phyloP scores from a whole-genome alignment of 768 basidiomycete species.

The Suillus clintonianus region DNA sequence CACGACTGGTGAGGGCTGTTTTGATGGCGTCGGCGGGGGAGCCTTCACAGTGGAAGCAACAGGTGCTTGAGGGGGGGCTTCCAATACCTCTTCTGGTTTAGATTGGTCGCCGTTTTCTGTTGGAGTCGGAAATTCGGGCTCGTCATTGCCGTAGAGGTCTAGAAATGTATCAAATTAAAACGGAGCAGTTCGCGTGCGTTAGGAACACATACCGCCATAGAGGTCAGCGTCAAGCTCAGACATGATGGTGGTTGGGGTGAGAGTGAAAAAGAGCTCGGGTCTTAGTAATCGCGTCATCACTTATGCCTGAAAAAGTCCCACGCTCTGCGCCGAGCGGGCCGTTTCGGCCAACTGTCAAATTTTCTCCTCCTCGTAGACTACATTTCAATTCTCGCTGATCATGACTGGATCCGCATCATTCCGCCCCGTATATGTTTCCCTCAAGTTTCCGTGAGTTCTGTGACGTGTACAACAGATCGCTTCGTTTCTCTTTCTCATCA shows the following conservation, averaged over 20 bases:
- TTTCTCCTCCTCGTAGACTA: not conserved
- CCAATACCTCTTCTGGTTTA: slow-evolving; percentile 27
- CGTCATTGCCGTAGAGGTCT: slow-evolving; percentile 69
- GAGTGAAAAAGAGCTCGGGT: slow-evolving; percentile 22
- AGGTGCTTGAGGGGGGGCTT: slow-evolving; percentile 23
- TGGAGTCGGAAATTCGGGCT: slow-evolving; percentile 58
- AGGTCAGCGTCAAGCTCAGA: slow-evolving; percentile 88
- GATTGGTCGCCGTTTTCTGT: slow-evolving; percentile 38
- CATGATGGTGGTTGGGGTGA: slow-evolving; percentile 37
- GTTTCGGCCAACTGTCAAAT: slow-evolving; percentile 1
- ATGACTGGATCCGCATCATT: not conserved
- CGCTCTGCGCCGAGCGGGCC: slow-evolving; percentile 22
- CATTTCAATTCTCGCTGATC: not conserved
- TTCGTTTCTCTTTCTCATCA: not conserved
- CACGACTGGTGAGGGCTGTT: slow-evolving; percentile 14
- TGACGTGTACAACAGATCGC: not conserved
- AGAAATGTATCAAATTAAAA: slow-evolving; percentile 3
- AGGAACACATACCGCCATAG: slow-evolving; percentile 68
- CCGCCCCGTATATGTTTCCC: not conserved
- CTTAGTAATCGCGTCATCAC: slow-evolving; percentile 27
- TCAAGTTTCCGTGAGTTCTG: not conserved
- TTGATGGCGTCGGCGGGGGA: slow-evolving; percentile 18
- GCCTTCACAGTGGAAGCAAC: slow-evolving; percentile 19
- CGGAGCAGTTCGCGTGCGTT: not conserved
- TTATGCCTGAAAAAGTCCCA: slow-evolving; percentile 17